Base-by-base conservation (phyloP, 176 grass and related monocot species). In the Oryza australiensis region DNA sequence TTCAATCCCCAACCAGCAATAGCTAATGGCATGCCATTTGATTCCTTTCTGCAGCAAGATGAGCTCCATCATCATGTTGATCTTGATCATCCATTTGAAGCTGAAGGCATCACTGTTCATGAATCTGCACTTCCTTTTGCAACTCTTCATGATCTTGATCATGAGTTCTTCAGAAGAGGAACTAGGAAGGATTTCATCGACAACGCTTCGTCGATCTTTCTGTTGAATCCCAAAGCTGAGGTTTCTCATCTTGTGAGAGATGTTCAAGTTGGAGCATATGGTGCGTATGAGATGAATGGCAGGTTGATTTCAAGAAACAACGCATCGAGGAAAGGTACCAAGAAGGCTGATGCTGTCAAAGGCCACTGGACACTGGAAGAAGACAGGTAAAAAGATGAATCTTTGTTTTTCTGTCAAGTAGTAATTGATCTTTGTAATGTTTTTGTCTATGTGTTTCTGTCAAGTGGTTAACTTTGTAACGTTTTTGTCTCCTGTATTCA, bases 341-440 rank as follows among this genome's bases (percentile, higher is more conserved):
- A 94, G 70, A 94, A 90, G 65, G 34, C 66, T 69, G 90, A 87
- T 32, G 81, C 90, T 85, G 90, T 94, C n/a, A 99, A 99, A 87
- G 93, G 96, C 26, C 96, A 99, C 74, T 99, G 93, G 93, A 99
- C 93, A 34, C 82, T 75, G 15, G 89, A 86, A 73, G 91, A 95
- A 83, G 93, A 95, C 77, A 95, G 96, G 96, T 88, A 89, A 43
- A 60, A 60, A 43, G 9, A 22, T 22, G 7, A 7, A 33, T 48
- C 1, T 48, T 20, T 33, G 38, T 40, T 40, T 40, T 32, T 2
- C 0, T 42, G 40, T 12, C 40, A 12, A 42, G 40, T 42, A 42
- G 40, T 11, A 10, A 42, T n/a, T n/a, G n/a, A n/a, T n/a, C 10
- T 12, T 42, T 42, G 9, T 42, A 42, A 18, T 49, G 30, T 3